These are phyloP conservation scores for Plantago lanceolata DNA, from an alignment of 305 asterid species.

Conservation along the genomic window DNA sequence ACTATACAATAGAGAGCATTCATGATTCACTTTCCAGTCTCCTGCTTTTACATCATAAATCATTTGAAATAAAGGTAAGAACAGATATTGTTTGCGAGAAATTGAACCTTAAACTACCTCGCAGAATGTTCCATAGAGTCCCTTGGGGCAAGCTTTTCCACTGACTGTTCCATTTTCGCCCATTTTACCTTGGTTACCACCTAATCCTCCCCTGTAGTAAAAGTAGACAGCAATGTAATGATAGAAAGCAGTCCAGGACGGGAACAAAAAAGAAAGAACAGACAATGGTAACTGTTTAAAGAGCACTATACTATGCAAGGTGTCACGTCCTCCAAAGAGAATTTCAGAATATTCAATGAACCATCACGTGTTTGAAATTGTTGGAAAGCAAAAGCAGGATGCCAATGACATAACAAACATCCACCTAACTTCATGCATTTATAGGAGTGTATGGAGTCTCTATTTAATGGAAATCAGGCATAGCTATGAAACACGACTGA, in stretches of 20 bases:
- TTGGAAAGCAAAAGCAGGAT: not conserved
- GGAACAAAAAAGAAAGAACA: not conserved
- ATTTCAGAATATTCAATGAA: not conserved
- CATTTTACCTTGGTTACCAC: conserved; percentile 54
- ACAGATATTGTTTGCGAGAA: not conserved
- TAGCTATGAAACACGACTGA: too few relatives aligned
- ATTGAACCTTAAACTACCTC: conserved; percentile 45
- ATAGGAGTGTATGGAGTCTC: too few relatives aligned
- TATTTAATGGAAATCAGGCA: too few relatives aligned
- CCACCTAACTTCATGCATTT: too few relatives aligned
- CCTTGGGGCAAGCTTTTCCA: conserved; percentile 93
- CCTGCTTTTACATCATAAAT: not conserved
- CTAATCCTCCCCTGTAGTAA: conserved; percentile 75
- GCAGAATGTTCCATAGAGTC: conserved; percentile 90
- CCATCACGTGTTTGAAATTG: not conserved
- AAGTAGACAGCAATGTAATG: conserved; percentile 20
- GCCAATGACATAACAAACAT: too few relatives aligned
- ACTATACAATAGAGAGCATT: not conserved
- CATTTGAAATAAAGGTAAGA: not conserved
- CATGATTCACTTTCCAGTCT: not conserved
- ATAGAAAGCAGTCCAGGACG: conserved; percentile 12
- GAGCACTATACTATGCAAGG: not conserved
- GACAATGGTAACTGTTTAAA: not conserved
- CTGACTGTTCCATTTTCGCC: conserved; percentile 86
- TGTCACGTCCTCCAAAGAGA: not conserved